phyloP scores from a whole-genome alignment of 129 eudicot species.

The Smallanthus sonchifolius region DNA sequence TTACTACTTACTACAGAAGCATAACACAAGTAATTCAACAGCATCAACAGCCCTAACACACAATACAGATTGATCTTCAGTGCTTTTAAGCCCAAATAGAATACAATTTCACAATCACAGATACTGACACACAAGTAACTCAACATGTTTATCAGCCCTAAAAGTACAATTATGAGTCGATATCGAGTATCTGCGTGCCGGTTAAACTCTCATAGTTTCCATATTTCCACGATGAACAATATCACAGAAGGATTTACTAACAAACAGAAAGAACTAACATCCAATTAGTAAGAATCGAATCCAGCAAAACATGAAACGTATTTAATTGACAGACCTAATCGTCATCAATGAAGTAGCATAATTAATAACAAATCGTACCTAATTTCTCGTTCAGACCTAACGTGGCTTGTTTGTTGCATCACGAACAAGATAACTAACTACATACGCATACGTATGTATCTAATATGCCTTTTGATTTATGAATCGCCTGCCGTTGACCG shows the following conservation, averaged over 20 bases:
- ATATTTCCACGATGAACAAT: not conserved
- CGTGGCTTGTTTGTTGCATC: slow-evolving; percentile 1
- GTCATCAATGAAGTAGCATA: not conserved
- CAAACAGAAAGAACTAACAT: not conserved
- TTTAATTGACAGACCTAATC: not conserved
- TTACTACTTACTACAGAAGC: not conserved
- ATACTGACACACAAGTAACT: not conserved
- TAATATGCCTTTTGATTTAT: not conserved
- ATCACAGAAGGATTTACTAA: slow-evolving; percentile 3
- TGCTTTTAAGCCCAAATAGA: not conserved
- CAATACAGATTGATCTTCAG: slow-evolving; percentile 13
- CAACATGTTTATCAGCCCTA: not conserved
- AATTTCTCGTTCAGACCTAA: not conserved
- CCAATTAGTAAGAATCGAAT: not conserved
- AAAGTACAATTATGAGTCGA: not conserved
- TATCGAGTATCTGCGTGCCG: not conserved
- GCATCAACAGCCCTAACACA: not conserved
- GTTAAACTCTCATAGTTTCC: not conserved
- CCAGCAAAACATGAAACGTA: not conserved
- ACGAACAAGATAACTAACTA: not conserved
- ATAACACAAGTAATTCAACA: not conserved
- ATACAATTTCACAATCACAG: not conserved
- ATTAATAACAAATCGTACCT: slow-evolving; percentile 8
- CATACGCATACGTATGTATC: not conserved
- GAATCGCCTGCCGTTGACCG: slow-evolving; percentile 10